These are phyloP conservation scores for Bjerkandera adusta DNA, from an alignment of 1,284 basidiomycete genomes.

Conservation along the genomic window DNA sequence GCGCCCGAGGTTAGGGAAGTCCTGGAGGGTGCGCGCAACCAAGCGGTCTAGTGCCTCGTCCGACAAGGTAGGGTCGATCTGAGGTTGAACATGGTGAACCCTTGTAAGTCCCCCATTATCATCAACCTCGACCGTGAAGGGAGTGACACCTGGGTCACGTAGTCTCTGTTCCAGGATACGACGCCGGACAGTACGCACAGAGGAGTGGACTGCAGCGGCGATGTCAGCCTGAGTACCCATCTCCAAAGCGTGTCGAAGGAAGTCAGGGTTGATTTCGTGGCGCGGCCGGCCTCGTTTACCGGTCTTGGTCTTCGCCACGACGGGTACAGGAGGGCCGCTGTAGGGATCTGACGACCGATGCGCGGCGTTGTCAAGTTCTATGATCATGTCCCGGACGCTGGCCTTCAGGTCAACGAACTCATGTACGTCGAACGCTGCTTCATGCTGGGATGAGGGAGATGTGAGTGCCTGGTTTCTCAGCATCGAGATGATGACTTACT, in stretches of 20 bases:
- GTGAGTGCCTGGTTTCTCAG: not conserved
- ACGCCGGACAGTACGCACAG: constrained; percentile 28
- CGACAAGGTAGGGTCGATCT: constrained; percentile 6
- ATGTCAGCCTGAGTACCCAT: constrained; percentile 28
- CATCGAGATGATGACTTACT: constrained; percentile 10
- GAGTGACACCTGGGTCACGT: constrained; percentile 27
- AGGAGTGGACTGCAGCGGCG: constrained; percentile 20
- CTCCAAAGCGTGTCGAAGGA: constrained; percentile 25
- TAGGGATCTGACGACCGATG: constrained; percentile 22
- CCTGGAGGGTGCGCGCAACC: constrained; percentile 15
- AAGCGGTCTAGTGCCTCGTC: constrained; percentile 22
- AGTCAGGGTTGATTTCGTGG: constrained; percentile 27
- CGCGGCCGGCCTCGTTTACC: constrained; percentile 27
- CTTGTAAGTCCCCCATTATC: no score
- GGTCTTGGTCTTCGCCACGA: constrained; percentile 15
- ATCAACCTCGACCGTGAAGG: no score
- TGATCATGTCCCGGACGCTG: constrained; percentile 22
- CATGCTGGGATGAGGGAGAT: constrained; percentile 14
- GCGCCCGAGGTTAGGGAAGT: constrained; percentile 25
- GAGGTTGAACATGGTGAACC: not conserved
- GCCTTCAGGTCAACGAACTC: constrained; percentile 19
- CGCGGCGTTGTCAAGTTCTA: constrained; percentile 20
- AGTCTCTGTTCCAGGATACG: constrained; percentile 31
- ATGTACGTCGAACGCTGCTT: constrained; percentile 16
- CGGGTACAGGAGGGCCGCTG: constrained; percentile 14